These are phyloP conservation scores for Aspergillus eucalypticola DNA, from an alignment of 2,329 filamentous ascomycete genomes.

Conservation along the genomic window DNA sequence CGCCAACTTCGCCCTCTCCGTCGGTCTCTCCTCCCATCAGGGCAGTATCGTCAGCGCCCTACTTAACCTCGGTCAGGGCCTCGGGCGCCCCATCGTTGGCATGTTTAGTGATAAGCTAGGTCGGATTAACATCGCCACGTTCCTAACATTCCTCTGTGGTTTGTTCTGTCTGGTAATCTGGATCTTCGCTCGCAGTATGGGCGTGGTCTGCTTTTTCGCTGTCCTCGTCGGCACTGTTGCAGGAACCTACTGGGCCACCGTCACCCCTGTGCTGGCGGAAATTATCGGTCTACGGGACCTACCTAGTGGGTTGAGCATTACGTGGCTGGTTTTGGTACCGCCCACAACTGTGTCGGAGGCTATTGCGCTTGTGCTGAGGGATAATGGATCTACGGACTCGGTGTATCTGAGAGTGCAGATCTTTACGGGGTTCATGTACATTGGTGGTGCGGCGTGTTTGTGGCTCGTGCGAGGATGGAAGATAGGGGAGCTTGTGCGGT, in stretches of 20 bases:
- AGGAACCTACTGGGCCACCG: constrained; percentile 61
- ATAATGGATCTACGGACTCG: constrained; percentile 29
- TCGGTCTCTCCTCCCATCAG: constrained; percentile 61
- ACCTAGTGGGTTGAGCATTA: constrained; percentile 58
- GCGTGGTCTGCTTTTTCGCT: constrained; percentile 60
- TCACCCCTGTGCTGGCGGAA: constrained; percentile 61
- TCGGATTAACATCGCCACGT: constrained; percentile 62
- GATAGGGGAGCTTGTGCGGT: constrained; percentile 32
- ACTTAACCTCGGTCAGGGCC: constrained; percentile 62
- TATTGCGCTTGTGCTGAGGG: constrained; percentile 61
- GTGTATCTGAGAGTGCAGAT: constrained; percentile 48
- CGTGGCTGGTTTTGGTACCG: constrained; percentile 60
- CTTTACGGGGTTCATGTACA: constrained; percentile 63
- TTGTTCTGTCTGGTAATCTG: constrained; percentile 63
- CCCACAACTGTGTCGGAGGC: constrained; percentile 52
- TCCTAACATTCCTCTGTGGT: constrained; percentile 57
- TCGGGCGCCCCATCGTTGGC: constrained; percentile 60
- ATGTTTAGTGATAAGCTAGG: constrained; percentile 63
- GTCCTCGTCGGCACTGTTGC: constrained; percentile 59
- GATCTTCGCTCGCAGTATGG: constrained; percentile 61
- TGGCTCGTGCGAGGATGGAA: constrained; percentile 45
- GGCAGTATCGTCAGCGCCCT: constrained; percentile 63
- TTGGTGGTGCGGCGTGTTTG: constrained; percentile 54
- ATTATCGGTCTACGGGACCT: constrained; percentile 61
- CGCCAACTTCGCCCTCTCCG: constrained; percentile 61